Evolutionary conservation across 768 basidiomycete species (phyloP).

Genomic region (Amanita muscaria): DNA sequence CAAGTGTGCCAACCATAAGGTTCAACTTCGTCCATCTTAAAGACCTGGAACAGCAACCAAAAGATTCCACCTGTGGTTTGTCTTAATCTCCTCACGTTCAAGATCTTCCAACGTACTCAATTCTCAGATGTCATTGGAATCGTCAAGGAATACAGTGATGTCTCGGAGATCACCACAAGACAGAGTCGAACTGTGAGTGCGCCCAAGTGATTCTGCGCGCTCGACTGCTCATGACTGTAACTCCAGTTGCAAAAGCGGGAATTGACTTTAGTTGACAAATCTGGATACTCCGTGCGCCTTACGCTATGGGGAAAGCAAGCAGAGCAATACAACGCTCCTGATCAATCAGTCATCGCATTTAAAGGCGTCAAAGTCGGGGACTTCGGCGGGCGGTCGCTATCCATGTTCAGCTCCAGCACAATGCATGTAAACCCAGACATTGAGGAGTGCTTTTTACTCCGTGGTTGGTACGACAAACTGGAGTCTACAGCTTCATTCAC

Average conservation of each 20-base stretch:
- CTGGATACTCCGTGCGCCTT: constrained; percentile 66
- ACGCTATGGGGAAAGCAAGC: constrained; percentile 97
- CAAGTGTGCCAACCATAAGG: constrained; percentile 70
- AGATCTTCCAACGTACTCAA: constrained; percentile 9
- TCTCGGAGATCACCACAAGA: constrained; percentile 53
- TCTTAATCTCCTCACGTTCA: constrained; percentile 10
- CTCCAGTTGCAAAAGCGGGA: constrained; percentile 81
- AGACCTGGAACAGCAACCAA: constrained; percentile 51
- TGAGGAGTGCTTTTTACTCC: constrained; percentile 74
- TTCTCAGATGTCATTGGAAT: constrained; percentile 76
- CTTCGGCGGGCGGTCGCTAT: constrained; percentile 80
- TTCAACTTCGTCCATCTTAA: constrained; percentile 72
- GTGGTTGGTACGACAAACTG: constrained; percentile 85
- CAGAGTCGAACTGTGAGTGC: constrained; percentile 50
- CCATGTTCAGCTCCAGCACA: constrained; percentile 71
- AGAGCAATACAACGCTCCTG: constrained; percentile 56
- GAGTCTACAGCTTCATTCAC: constrained; percentile 63
- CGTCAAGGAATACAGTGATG: constrained; percentile 66
- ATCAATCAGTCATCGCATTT: constrained; percentile 77
- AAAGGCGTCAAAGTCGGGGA: constrained; percentile 92
- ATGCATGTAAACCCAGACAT: constrained; percentile 89
- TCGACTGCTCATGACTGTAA: not conserved
- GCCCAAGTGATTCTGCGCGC: not conserved
- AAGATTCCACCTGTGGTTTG: constrained; percentile 80
- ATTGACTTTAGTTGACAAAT: constrained; percentile 78